Evolutionary conservation across 2,329 filamentous ascomycete species (phyloP).

Genomic region (Calonectria hawksworthii): DNA sequence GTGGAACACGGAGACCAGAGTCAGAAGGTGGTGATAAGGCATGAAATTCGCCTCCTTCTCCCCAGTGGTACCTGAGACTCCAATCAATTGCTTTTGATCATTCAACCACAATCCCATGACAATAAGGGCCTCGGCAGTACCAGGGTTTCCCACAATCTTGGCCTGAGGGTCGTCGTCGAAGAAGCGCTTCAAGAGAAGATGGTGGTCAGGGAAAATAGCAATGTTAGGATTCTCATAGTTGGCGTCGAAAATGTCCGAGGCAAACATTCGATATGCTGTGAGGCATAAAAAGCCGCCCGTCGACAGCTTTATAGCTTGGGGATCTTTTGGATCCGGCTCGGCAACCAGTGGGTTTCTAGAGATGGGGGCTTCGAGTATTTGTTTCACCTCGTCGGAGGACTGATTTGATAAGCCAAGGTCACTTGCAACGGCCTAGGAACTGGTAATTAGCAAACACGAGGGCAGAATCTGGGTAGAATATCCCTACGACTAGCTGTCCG

Average conservation of each 20-base stretch:
- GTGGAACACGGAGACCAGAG: conserved; percentile 71
- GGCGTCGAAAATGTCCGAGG: conserved; percentile 72
- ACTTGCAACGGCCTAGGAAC: conserved; percentile 70
- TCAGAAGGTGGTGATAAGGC: conserved; percentile 72
- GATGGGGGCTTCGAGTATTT: conserved; percentile 57
- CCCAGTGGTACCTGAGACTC: conserved; percentile 44
- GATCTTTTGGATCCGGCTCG: conserved; percentile 61
- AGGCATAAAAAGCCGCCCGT: conserved; percentile 71
- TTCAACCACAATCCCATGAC: conserved; percentile 73
- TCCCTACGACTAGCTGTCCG: conserved; percentile 78
- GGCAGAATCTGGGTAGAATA: too few species aligned
- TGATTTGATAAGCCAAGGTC: conserved; percentile 69
- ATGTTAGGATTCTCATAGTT: conserved; percentile 67
- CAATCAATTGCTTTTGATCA: conserved; percentile 60
- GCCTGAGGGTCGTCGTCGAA: conserved; percentile 64
- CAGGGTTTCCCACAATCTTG: conserved; percentile 64
- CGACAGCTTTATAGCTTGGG: conserved; percentile 69
- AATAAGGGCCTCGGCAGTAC: conserved; percentile 71
- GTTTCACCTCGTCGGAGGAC: conserved; percentile 61
- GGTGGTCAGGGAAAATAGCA: conserved; percentile 72
- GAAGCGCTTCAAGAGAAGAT: conserved; percentile 66
- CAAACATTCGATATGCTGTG: conserved; percentile 73
- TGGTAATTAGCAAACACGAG: conserved; percentile 30
- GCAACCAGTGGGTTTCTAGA: conserved; percentile 60
- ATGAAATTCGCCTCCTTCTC: conserved; percentile 64